These are phyloP conservation scores for Heimioporus sp. DNA, from an alignment of 768 basidiomycete species.

Conservation along the genomic window DNA sequence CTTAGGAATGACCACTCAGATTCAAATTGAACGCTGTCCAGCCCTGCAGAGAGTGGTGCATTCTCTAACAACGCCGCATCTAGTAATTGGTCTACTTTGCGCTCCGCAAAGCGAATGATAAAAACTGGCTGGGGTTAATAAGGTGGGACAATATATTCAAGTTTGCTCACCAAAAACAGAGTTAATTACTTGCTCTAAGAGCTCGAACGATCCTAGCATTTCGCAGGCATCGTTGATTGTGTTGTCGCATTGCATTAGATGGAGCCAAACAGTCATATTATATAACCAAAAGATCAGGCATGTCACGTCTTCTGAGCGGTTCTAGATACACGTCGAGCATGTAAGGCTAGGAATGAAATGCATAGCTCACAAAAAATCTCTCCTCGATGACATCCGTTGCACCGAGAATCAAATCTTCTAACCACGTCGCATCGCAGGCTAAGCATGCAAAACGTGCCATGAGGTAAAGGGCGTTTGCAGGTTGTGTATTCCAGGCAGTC, in stretches of 20 bases:
- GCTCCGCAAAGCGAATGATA: conserved; percentile 89
- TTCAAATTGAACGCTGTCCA: conserved; percentile 87
- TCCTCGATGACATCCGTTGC: conserved; percentile 93
- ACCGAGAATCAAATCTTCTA: conserved; percentile 89
- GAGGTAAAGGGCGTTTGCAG: conserved; percentile 90
- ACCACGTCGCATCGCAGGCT: conserved; percentile 87
- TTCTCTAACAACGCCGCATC: conserved; percentile 84
- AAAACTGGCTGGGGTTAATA: conserved; percentile 58
- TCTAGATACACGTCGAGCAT: conserved; percentile 43
- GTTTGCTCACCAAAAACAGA: conserved; percentile 79
- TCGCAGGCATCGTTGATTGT: conserved; percentile 79
- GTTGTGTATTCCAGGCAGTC: conserved; percentile 70
- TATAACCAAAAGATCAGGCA: conserved; percentile 93
- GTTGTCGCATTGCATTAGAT: conserved; percentile 85
- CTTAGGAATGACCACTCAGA: conserved; percentile 93
- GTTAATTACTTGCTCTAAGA: conserved; percentile 91
- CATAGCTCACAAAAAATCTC: conserved; percentile 76
- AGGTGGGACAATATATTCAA: neutral
- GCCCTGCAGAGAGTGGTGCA: conserved; percentile 70
- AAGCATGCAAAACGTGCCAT: conserved; percentile 90
- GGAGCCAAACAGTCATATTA: conserved; percentile 87
- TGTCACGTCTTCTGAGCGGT: conserved; percentile 79
- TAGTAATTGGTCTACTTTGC: conserved; percentile 81
- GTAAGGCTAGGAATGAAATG: conserved; percentile 1
- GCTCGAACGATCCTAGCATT: conserved; percentile 76